Conservation (phyloP, 768 basidiomycete species). For the Agrocybe praecox region DNA sequence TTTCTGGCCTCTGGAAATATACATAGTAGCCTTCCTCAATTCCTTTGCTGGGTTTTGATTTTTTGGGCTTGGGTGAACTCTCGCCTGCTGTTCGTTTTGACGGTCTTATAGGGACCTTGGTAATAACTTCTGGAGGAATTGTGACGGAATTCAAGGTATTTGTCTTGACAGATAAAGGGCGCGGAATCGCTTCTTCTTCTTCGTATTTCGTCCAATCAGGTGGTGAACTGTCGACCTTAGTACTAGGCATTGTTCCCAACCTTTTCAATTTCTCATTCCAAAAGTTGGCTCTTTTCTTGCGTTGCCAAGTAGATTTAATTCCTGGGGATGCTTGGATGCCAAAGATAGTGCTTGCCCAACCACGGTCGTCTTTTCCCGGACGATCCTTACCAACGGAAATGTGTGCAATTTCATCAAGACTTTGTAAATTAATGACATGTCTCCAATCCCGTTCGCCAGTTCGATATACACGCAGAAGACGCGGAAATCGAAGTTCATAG, state of each 20-base stretch:
- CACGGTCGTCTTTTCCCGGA: slow-evolving; percentile 50
- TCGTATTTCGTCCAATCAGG: background rate
- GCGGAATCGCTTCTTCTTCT: background rate
- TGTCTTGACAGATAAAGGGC: background rate
- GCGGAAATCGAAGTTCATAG: slow-evolving; percentile 85
- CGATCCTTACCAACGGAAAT: slow-evolving; percentile 55
- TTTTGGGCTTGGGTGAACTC: background rate
- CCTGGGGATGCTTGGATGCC: slow-evolving; percentile 40
- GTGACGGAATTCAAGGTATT: background rate
- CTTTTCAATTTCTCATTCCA: slow-evolving; percentile 45
- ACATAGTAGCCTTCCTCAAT: background rate
- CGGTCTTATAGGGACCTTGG: background rate
- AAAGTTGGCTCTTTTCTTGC: slow-evolving; percentile 35
- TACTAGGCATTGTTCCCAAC: background rate
- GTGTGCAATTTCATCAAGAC: slow-evolving; percentile 57
- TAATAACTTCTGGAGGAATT: background rate
- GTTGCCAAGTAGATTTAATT: slow-evolving; percentile 37
- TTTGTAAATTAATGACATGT: slow-evolving; percentile 50
- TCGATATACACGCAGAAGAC: slow-evolving; percentile 72
- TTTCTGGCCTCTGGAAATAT: slow-evolving; percentile 29
- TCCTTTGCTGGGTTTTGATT: background rate
- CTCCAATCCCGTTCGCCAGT: slow-evolving; percentile 65
- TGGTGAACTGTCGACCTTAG: background rate
- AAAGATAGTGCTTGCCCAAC: slow-evolving; percentile 38
- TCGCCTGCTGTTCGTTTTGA: background rate